Percentiles rank a stretch among this genome's conserved stretches.
These are phyloP conservation scores for Ampelomyces quisqualis DNA, from an alignment of 2,329 filamentous ascomycete genomes.

Conservation along the genomic window DNA sequence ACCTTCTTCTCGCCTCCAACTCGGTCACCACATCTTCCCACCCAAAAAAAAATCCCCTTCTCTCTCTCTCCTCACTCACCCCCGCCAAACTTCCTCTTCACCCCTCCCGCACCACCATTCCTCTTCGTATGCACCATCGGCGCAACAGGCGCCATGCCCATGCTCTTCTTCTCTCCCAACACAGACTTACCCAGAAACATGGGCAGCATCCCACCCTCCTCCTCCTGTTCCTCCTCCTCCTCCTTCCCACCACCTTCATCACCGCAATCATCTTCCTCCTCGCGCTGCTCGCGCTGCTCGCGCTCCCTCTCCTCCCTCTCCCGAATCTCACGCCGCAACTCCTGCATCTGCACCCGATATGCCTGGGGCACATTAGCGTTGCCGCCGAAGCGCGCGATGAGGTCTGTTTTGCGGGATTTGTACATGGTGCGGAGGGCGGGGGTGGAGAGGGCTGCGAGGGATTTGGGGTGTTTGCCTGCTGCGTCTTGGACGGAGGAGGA, in stretches of 20 bases:
- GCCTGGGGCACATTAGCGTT: neutral
- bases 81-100: neutral
- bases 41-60: neutral
- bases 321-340: neutral
- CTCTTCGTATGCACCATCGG: conserved; percentile 19
- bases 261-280: neutral
- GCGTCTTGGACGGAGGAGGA: no score
- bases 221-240: no score
- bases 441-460: neutral
- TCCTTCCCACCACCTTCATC: neutral
- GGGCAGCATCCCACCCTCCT: no score
- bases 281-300: neutral
- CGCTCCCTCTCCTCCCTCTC: neutral
- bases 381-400: neutral
- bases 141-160: conserved; percentile 21
- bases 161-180: conserved; percentile 16
- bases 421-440: neutral
- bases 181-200: conserved; percentile 16
- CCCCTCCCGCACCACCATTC: neutral
- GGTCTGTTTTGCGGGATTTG: neutral
- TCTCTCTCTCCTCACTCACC: neutral
- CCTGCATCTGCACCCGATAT: conserved; percentile 4
- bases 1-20: no score
- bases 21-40: no score
- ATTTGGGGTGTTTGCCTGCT: no score